phyloP scores from a whole-genome alignment of 345 rosid species.

The Streptanthus diversifolius region DNA sequence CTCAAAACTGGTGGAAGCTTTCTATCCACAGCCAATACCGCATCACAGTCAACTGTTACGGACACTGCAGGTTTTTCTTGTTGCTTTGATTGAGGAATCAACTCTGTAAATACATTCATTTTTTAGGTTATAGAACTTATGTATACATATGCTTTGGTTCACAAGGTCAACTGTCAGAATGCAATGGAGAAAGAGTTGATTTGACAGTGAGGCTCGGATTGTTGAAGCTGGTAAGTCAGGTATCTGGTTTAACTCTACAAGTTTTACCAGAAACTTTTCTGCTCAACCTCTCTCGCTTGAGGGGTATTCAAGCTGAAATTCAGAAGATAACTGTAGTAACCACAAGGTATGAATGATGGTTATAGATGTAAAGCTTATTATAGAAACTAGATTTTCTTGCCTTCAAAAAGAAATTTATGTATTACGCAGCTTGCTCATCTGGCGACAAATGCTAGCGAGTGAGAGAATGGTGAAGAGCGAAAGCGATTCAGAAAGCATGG shows the following conservation, averaged over 20 bases:
- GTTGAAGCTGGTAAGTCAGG: slow-evolving; percentile 62
- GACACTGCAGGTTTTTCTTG: slow-evolving; percentile 38
- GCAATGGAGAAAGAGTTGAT: slow-evolving; percentile 71
- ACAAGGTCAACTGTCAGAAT: slow-evolving; percentile 50
- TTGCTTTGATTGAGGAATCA: slow-evolving; percentile 6
- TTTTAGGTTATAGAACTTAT: neutral
- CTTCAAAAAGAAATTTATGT: neutral
- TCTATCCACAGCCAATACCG: slow-evolving; percentile 22
- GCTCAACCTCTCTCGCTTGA: slow-evolving; percentile 66
- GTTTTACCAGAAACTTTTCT: slow-evolving; percentile 64
- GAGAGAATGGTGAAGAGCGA: slow-evolving; percentile 46
- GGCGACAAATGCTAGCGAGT: slow-evolving; percentile 65
- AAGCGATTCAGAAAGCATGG: slow-evolving; percentile 53
- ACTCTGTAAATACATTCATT: neutral
- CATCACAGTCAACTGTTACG: slow-evolving; percentile 16
- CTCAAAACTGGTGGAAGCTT: slow-evolving; percentile 82
- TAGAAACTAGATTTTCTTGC: neutral
- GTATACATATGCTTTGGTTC: slow-evolving; percentile 2
- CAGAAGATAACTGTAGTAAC: slow-evolving; percentile 75
- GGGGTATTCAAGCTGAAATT: slow-evolving; percentile 67
- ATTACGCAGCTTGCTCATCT: slow-evolving; percentile 65
- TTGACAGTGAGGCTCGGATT: slow-evolving; percentile 69
- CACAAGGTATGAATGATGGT: slow-evolving; percentile 47
- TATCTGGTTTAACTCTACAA: slow-evolving; percentile 57
- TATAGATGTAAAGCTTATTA: neutral